phyloP scores from a whole-genome alignment of 1,139 yeast species.

The Suhomyces bokatorum region DNA sequence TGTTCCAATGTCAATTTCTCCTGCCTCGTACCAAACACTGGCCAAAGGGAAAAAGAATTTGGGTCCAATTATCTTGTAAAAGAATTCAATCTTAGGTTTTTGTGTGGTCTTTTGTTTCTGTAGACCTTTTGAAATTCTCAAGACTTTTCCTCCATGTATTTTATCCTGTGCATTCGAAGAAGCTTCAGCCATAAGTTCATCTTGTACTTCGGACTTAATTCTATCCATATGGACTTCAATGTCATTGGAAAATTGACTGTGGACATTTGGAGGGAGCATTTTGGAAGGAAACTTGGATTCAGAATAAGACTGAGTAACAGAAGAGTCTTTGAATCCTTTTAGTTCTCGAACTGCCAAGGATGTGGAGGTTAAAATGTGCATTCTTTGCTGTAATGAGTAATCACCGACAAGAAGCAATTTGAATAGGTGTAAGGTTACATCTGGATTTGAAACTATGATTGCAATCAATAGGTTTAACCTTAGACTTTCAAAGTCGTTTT shows the following conservation, averaged over 20 bases:
- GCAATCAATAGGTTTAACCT: constrained; percentile 54
- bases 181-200: constrained; percentile 37
- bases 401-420: constrained; percentile 56
- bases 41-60: constrained; percentile 57
- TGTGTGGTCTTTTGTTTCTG: constrained; percentile 14
- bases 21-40: constrained; percentile 53
- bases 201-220: constrained; percentile 24
- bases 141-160: constrained; percentile 44
- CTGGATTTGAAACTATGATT: constrained; percentile 50
- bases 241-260: constrained; percentile 28
- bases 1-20: constrained; percentile 50
- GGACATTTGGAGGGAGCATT: constrained; percentile 49
- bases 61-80: constrained; percentile 47
- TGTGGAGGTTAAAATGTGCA: constrained; percentile 53
- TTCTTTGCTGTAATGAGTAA: constrained; percentile 62
- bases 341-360: constrained; percentile 62
- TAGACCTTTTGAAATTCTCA: constrained; percentile 50
- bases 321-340: constrained; percentile 55
- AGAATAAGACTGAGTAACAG: constrained; percentile 37
- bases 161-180: constrained; percentile 44
- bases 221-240: not conserved
- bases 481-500: constrained; percentile 50
- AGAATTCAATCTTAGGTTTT: constrained; percentile 30
- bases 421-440: constrained; percentile 38
- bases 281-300: constrained; percentile 39